phyloP scores from a whole-genome alignment of 805 yeast genomes.

The Yarrowia keelungensis region DNA sequence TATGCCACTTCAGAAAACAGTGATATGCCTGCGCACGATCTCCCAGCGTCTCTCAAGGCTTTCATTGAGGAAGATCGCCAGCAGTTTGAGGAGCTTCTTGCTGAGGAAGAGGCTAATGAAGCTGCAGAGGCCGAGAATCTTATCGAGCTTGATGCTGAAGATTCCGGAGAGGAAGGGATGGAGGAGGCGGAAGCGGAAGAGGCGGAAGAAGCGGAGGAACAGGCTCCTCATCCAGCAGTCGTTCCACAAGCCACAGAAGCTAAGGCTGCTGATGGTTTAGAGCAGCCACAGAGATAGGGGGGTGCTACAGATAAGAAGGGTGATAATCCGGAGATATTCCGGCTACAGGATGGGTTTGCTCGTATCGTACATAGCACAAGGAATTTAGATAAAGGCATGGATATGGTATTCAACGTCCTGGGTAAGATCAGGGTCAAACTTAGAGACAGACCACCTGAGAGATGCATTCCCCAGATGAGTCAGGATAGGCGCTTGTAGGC shows the following conservation, averaged over 20 bases:
- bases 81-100: slow-evolving; percentile 9
- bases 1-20: slow-evolving; percentile 40
- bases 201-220: not conserved
- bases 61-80: slow-evolving; percentile 11
- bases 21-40: slow-evolving; percentile 6
- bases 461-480: slow-evolving; percentile 28
- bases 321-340: not conserved
- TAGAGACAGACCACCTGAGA: not conserved
- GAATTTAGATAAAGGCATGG: not conserved
- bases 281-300: slow-evolving; percentile 18
- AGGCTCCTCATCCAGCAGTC: too few relatives aligned
- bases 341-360: not conserved
- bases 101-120: slow-evolving; percentile 13
- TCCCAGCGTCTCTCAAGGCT: slow-evolving; percentile 8
- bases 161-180: not conserved
- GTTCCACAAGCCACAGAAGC: slow-evolving; percentile 13
- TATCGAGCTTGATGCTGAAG: slow-evolving; percentile 11
- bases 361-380: too few relatives aligned
- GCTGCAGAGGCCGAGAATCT: slow-evolving; percentile 3
- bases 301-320: not conserved
- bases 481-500: not conserved
- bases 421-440: slow-evolving; percentile 13
- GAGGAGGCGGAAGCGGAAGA: not conserved
- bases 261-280: not conserved
- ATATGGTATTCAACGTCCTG: not conserved